Evolutionary conservation across 1,284 basidiomycete genomes (phyloP), one percentile per base, ranked within the genome.

Genomic region (Irpex rosettiformis): DNA sequence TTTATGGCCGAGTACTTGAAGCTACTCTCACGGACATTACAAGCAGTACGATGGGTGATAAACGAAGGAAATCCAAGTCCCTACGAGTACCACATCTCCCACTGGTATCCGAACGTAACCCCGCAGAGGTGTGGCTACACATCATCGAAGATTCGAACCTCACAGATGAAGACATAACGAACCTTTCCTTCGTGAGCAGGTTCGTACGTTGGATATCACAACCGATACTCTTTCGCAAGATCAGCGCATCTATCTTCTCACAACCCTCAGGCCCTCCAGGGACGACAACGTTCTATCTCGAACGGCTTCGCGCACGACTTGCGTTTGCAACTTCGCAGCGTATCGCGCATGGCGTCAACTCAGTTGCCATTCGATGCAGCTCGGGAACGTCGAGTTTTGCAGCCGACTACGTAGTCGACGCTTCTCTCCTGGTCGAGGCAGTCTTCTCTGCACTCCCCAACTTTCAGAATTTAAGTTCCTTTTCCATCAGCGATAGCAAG

Each of bases 111-210:
- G 59, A 60, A 21, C 18, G 56, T 6, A 55, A 57, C 1, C 59
- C 59, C 10, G 21, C 37, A 16, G 59, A 60, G 21, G 43, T 60
- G 3, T 60, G 59, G 59, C 52, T 58, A 0, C 56, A 60, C 4
- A 55, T 60, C 4, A 60, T 60, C 21, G 55, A 57, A 29, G 54
- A 24, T 13, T 49, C 52, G 5, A 42, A 53, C 13, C 33, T 57
- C 18, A 29, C 29, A 7, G 40, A n/a, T 5, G 25, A 28, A 18
- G 59, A 60, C 27, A 49, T 60, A 49, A n/a, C 30, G 11, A 49
- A 51, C 27, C 56, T 60, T 6, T 43, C 56, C 21, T 28, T 43
- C 24, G 59, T 60, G 24, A 57, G 59, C 59, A 60, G 55, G 27
- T 57, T 57, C 56, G 52, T 60, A 1, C 29, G 49, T 27, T 60